Conservation (phyloP, 192 early-diverging fungal species). For the Podila verticillata region DNA sequence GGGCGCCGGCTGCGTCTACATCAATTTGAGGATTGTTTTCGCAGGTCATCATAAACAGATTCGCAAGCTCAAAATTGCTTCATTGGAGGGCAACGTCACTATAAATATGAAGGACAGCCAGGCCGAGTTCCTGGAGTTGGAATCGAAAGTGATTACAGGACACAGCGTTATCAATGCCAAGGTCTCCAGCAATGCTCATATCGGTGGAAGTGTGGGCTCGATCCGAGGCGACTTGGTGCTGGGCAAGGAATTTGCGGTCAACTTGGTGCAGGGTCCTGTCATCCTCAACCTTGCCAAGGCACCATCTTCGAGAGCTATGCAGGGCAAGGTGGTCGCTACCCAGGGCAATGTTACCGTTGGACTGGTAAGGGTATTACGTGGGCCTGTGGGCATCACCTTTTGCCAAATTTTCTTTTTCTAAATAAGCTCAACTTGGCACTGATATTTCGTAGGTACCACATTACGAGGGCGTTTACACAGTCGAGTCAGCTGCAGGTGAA, state of each 20-base stretch:
- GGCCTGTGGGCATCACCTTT: neutral
- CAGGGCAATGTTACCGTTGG: conserved; percentile 13
- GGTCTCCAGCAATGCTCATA: neutral
- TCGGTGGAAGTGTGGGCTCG: conserved; percentile 6
- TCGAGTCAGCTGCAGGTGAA: neutral
- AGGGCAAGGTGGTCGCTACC: neutral
- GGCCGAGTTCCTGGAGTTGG: neutral
- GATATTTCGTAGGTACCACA: neutral
- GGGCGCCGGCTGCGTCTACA: neutral
- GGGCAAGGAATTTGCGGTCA: conserved; percentile 4
- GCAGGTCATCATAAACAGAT: neutral
- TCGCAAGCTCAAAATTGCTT: neutral
- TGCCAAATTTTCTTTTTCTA: neutral
- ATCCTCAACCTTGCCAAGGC: conserved; percentile 3
- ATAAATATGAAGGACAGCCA: neutral
- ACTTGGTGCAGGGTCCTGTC: conserved; percentile 12
- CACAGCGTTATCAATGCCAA: conserved; percentile 6
- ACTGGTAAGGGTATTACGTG: conserved; percentile 10
- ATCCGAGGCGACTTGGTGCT: conserved; percentile 9
- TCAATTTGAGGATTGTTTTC: conserved; percentile 2
- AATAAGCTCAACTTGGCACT: neutral
- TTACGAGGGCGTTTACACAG: neutral
- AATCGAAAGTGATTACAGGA: conserved; percentile 17
- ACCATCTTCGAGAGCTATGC: neutral
- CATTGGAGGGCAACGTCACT: conserved; percentile 11